phyloP scores from a whole-genome alignment of 2,329 filamentous ascomycete genomes.

The Trichoderma citrinoviride region DNA sequence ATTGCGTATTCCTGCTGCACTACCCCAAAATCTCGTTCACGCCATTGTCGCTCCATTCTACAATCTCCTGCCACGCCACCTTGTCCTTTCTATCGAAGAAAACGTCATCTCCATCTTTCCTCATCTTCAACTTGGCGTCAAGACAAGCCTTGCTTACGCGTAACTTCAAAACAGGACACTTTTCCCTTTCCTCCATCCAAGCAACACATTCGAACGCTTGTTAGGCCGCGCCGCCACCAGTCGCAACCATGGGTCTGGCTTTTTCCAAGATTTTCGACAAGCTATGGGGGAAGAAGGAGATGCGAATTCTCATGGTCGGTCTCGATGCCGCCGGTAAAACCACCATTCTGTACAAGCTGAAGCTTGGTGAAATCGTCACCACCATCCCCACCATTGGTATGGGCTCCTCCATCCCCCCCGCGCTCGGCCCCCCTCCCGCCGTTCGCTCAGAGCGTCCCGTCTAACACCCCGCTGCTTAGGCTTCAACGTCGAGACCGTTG shows the following conservation, averaged over 20 bases:
- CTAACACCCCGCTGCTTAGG: constrained; percentile 48
- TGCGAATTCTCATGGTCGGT: constrained; percentile 99
- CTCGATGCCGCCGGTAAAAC: constrained; percentile 99
- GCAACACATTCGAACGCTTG: constrained; percentile 15
- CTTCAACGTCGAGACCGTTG: constrained; percentile 99
- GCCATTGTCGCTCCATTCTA: constrained; percentile 14
- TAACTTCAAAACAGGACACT: constrained; percentile 33
- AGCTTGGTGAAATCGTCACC: constrained; percentile 98
- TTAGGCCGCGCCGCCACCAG: constrained; percentile 37
- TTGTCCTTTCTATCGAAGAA: neutral
- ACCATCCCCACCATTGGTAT: constrained; percentile 98
- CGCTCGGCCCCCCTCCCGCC: neutral
- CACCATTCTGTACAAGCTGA: constrained; percentile 99
- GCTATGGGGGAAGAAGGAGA: constrained; percentile 99
- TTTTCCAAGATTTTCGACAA: constrained; percentile 96
- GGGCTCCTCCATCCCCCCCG: constrained; percentile 29
- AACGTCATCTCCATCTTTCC: neutral
- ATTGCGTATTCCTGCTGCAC: constrained; percentile 12
- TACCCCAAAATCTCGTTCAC: constrained; percentile 17
- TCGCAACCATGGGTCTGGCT: constrained; percentile 91
- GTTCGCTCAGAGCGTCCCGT: neutral
- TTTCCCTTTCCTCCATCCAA: constrained; percentile 24
- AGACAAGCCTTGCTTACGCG: constrained; percentile 32
- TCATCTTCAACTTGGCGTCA: constrained; percentile 1
- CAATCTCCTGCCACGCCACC: neutral